A percentile compares a stretch with the other conserved stretches of the same genome.
Evolutionary conservation across 2,329 filamentous ascomycete genomes (phyloP).

Genomic region (Ascochyta koolunga): DNA sequence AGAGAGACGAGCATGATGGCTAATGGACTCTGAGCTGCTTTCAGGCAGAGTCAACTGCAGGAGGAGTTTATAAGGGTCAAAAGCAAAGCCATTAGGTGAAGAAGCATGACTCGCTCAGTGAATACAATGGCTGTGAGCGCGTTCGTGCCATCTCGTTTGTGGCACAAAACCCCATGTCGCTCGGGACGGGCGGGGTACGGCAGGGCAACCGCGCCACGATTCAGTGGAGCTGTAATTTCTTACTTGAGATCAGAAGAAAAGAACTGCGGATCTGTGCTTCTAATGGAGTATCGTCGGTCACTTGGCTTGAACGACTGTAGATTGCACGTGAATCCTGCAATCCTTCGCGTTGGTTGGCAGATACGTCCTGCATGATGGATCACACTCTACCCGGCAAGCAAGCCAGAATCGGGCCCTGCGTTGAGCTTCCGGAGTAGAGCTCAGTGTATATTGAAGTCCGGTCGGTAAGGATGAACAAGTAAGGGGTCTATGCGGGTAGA

Average conservation of each 20-base stretch:
- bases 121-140: neutral
- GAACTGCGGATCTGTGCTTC: neutral
- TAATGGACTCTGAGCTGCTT: neutral
- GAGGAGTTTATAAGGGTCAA: neutral
- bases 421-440: too few species aligned
- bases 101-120: conserved; percentile 1
- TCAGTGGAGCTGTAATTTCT: neutral
- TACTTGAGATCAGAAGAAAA: neutral
- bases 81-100: neutral
- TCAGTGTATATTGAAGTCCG: too few species aligned
- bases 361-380: neutral
- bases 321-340: neutral
- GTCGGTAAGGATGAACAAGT: neutral
- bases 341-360: neutral
- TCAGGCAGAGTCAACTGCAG: neutral
- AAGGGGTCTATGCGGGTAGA: neutral
- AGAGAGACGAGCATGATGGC: conserved; percentile 9
- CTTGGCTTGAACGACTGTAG: neutral
- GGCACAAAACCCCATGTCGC: neutral
- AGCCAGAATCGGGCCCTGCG: neutral
- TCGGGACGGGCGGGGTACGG: conserved; percentile 7
- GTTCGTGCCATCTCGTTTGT: neutral
- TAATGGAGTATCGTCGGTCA: neutral
- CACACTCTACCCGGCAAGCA: neutral
- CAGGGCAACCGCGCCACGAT: neutral